Evolutionary conservation across 768 basidiomycete species (phyloP), one percentile per base, ranked within the genome.

Genomic region (Collybiopsis luxurians): DNA sequence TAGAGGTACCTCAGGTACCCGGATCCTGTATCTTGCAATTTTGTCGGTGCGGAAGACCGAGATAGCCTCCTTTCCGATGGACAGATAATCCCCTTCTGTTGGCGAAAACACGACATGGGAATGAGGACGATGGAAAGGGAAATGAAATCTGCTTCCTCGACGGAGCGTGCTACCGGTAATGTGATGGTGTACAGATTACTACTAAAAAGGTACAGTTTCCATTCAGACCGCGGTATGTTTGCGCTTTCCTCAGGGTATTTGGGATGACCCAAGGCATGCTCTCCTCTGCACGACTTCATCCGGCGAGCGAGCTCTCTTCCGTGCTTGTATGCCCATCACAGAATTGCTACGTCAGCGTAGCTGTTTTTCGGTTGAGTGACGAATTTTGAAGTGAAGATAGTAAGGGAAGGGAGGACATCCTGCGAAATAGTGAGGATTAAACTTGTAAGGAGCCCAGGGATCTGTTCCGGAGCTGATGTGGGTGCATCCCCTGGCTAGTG

Each of bases 271-370:
- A 57, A 44, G 23, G 31, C 17, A 2, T 62, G 24, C 12, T 63
- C 63, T 0, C 68, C 68, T 38, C 66, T 60, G 57, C 55, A 68
- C 2, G 13, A 26, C 1, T 67, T 60, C 67, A 79, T 72, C 6
- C 79, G 75, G 23, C 79, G 71, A 2, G 65, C 53, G 5, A 69
- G 57, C 38, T 69, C 70, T 19, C 70, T 60, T 34, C 43, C 54
- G 30, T 55, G 63, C 42, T 71, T 71, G 38, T 71, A 71, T 9
- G 43, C 64, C 42, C 69, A 61, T 12, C 66, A 60, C 13, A 71
- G 40, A 30, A 62, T 63, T 2, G 64, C 62, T 4, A 71, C 38
- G 49, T 71, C 70, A 4, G 60, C 66, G 2, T 61, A 30, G n/a
- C 70, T 71, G 9, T 51, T 47, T 7, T 3, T 0, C 26, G 30